Percentiles rank a stretch among this genome's conserved stretches.
These are phyloP conservation scores for Lipomyces kockii DNA, from an alignment of 805 yeast genomes.

Conservation along the genomic window DNA sequence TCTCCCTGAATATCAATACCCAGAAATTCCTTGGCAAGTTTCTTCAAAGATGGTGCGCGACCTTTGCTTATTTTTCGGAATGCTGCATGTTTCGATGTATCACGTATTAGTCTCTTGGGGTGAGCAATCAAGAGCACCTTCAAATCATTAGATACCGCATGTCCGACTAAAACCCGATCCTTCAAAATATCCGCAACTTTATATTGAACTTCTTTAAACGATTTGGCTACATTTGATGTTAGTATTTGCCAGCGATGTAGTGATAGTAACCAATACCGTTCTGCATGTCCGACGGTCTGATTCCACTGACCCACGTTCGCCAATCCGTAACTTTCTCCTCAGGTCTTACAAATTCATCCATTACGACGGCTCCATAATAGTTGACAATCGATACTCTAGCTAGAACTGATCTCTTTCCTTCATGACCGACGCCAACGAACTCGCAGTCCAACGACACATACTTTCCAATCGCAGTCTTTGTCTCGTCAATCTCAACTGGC, in stretches of 20 bases:
- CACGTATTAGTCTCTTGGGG: constrained; percentile 67
- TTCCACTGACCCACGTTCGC: constrained; percentile 93
- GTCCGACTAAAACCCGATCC: constrained; percentile 74
- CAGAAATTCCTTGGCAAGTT: constrained; percentile 61
- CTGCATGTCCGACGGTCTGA: constrained; percentile 69
- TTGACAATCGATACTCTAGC: constrained; percentile 90
- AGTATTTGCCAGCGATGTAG: not conserved
- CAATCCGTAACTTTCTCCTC: constrained; percentile 79
- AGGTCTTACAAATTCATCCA: constrained; percentile 80
- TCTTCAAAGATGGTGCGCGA: constrained; percentile 73
- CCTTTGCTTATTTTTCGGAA: constrained; percentile 58
- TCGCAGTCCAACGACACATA: constrained; percentile 90
- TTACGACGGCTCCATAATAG: constrained; percentile 70
- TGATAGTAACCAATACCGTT: constrained; percentile 36
- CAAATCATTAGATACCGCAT: constrained; percentile 80
- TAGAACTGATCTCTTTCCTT: constrained; percentile 66
- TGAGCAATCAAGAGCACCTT: constrained; percentile 69
- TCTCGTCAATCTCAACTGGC: constrained; percentile 31
- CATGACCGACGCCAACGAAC: constrained; percentile 86
- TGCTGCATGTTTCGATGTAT: constrained; percentile 61
- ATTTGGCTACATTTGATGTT: constrained; percentile 52
- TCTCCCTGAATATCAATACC: constrained; percentile 69
- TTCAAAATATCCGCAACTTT: constrained; percentile 58
- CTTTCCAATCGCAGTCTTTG: constrained; percentile 58
- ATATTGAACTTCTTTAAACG: constrained; percentile 69